Base-by-base conservation (phyloP, 192 early-diverging fungal genomes). In the Coemansia sp. region DNA sequence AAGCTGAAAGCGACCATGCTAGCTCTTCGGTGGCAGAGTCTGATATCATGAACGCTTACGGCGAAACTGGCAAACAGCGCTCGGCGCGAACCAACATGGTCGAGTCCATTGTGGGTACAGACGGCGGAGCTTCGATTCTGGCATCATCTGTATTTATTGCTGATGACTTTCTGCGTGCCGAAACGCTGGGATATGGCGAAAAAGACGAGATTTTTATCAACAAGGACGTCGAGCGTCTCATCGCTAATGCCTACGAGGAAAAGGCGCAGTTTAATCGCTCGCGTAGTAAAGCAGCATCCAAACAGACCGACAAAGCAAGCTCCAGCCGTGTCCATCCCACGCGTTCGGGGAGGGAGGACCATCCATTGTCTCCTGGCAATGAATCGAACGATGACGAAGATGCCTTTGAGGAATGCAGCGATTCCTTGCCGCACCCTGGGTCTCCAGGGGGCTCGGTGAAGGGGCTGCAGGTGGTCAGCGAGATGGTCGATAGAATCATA, bases 101-200 rank as follows among this genome's bases (percentile, higher is more conserved):
- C 31, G 70, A 74, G 42, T 75, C 78, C 10, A 72, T 83, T 20
- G 66, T 72, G 21, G 72, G 76, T 59, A 70, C 84, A 45, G 81
- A 88, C 23, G 87, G 89, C 48, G 79, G 86, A 2, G 87, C 84
- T 21, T 85, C 91, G 48, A 70, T 94, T 51, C 88, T 82, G n/a
- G 61, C 91, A 2, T 90, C 94, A 10, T 94, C 94, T 3, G 78
- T 95, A 18, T 90, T 90, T 66, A 90, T 96, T 61, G 94, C 94
- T 9, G 93, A 88, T 48, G 93, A 93, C 72, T 96, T 96, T 82
- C 64, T 96, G 40, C 84, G 86, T 40, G 81, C 86, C 21, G 88
- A 88, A 56, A 84, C 81, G 26, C 69, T 87, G 43, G 75, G 84
- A 21, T 84, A 84, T 26, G 88, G 87, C 53, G 81, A 86, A 33